Conservation (phyloP, 768 basidiomycete genomes). For the Glaciozyma martinii region DNA sequence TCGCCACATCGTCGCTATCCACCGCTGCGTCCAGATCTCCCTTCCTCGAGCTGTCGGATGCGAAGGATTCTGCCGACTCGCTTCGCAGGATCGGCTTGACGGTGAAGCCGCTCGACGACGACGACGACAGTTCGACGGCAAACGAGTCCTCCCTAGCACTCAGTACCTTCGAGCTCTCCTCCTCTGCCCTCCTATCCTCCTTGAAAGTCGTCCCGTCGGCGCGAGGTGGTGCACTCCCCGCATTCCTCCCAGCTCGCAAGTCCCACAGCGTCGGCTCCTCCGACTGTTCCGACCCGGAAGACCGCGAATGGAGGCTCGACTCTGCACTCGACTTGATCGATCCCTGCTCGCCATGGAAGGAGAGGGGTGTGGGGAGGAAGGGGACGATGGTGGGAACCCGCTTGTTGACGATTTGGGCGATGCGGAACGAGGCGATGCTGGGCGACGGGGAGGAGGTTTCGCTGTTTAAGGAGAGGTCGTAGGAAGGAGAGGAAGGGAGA, state of each 20-base stretch:
- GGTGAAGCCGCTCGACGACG: too few relatives aligned
- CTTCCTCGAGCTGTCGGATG: slow-evolving; percentile 10
- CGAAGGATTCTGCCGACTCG: slow-evolving; percentile 6
- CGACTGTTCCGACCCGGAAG: not conserved
- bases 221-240: not conserved
- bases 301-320: not conserved
- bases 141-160: not conserved
- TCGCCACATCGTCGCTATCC: slow-evolving; percentile 13
- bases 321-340: not conserved
- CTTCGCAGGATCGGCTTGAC: not conserved
- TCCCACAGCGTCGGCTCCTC: not conserved
- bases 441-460: slow-evolving; percentile 13
- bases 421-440: slow-evolving; percentile 18
- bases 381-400: not conserved
- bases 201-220: not conserved
- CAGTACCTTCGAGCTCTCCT: not conserved
- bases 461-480: not conserved
- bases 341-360: not conserved
- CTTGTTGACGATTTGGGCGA: slow-evolving; percentile 8
- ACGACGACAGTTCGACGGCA: not conserved
- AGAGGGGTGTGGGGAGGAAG: not conserved
- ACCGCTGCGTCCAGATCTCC: slow-evolving; percentile 9
- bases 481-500: slow-evolving; percentile 7
- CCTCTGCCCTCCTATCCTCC: not conserved
- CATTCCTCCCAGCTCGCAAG: not conserved